Base-by-base conservation (phyloP, 352 stramenopile species). In the Aphanomyces cochlioides region DNA sequence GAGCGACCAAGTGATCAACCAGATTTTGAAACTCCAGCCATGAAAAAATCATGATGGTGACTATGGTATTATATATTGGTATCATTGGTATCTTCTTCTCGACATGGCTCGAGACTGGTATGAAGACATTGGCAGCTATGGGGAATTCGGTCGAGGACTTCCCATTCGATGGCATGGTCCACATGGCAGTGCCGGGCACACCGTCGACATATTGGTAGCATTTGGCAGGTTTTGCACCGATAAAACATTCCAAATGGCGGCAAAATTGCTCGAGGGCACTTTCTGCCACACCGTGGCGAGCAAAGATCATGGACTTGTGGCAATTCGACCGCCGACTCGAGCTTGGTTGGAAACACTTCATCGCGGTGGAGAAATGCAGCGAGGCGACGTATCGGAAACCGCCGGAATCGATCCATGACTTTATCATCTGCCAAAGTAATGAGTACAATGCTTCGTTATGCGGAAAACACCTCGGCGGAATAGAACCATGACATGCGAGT, bases 381-480 rank as follows among this genome's bases (percentile, higher is more conserved):
- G 47, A 88, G 58, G 1, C 39, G 15, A 5, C 63, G 73, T n/a
- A 90, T 50, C 5, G 80, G 74, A 57, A 90, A 86, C 58, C 87
- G 84, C 4, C 82, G 77, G 80, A 84, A 92, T 50, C 82, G 82
- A 77, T 92, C 82, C 40, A 84, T 77, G 10, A 13, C 8, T 6
- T 19, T 48, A 21, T 72, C 59, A 43, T 40, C 34, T 61, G 3
- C 54, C 28, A 48, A 0, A 39, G 28, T 19, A 73, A 58, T 58
- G 50, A 58, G 10, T 1, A 1, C 50, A 7, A 72, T 34, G 56
- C 12, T 38, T 71, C 28, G 28, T 28, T 28, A 2, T 28, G 28
- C 0, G 1, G 28, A 28, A 28, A 28, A 73, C 75, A 87, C 77
- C 36, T 41, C 69, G 73, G 7, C 84, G 84, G 67, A 85, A 78